Base-by-base conservation (phyloP, 306 rosid species). In the Acacia acuminata region DNA sequence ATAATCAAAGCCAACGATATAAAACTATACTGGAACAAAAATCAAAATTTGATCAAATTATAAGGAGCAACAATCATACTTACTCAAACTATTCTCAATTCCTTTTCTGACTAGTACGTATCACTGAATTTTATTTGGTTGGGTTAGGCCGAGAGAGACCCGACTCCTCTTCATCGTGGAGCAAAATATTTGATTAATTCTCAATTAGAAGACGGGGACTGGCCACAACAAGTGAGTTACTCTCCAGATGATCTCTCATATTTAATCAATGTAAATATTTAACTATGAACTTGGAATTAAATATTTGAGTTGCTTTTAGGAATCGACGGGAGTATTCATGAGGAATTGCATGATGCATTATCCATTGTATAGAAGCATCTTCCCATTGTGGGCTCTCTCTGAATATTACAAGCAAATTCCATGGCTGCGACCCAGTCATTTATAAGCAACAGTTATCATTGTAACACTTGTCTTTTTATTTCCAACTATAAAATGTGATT, bases 311-410 rank as follows among this genome's bases (percentile, higher is more conserved):
- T 19, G 10, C 43, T 75, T 3, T 44, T 73, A 85, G 84, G 92
- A 92, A 85, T 71, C 84, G 64, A 92, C 89, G 0, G 90, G 92
- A 73, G 93, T 84, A 19, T 89, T 89, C 79, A 88, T 86, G 88
- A 86, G 82, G 77, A 90, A 91, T 24, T 90, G 91, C 53, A 84
- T 91, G 82, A 32, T 89, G 42, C 97, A 94, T 76, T 94, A 90
- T 10, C 90, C 97, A 65, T 86, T 91, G 84, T 89, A 90, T 14
- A 89, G 94, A 81, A 87, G 87, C 76, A 86, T 84, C 24, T 93
- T 84, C 74, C 98, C 94, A 1, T 8, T 93, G 86, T 90, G 94
- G 94, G 98, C 91, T 70, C 86, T 90, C 5, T 94, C 90, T 56
- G 97, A 94, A 78, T 91, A 91, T 84, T 86, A 91, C 10, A 90